Evolutionary conservation across 1,284 basidiomycete genomes (phyloP).

Genomic region (Pascua sp.): DNA sequence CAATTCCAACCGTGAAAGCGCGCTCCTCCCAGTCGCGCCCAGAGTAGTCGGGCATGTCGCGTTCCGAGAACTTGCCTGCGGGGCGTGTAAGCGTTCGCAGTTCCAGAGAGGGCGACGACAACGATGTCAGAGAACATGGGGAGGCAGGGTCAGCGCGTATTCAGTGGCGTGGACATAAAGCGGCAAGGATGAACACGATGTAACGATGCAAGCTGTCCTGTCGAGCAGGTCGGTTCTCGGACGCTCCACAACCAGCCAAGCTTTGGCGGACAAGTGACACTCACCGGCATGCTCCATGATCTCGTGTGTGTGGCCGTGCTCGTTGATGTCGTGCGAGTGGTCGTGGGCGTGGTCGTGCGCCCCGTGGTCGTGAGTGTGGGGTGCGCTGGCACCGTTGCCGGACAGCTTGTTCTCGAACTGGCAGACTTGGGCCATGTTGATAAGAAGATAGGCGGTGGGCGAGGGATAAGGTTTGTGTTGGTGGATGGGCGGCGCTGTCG

Average conservation of each 20-base stretch:
- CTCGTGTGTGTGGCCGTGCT: constrained; percentile 89
- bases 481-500: no score
- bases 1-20: constrained; percentile 95
- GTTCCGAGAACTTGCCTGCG: constrained; percentile 82
- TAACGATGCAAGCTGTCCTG: neutral
- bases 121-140: neutral
- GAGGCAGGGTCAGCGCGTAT: neutral
- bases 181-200: neutral
- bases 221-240: neutral
- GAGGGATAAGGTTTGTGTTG: no score
- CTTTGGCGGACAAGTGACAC: constrained; percentile 17
- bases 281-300: constrained; percentile 79
- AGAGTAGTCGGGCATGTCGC: constrained; percentile 86
- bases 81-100: neutral
- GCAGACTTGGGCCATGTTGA: constrained; percentile 31
- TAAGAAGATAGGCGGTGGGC: neutral
- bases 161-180: neutral
- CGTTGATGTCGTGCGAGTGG: constrained; percentile 43
- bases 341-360: constrained; percentile 32
- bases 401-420: constrained; percentile 46
- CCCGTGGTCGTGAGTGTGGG: constrained; percentile 12
- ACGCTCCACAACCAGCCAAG: neutral
- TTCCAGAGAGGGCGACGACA: neutral
- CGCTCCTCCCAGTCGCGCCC: constrained; percentile 83
- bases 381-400: constrained; percentile 12